Evolutionary conservation across 2,329 filamentous ascomycete species (phyloP).

Genomic region (Metarhizium sp.): DNA sequence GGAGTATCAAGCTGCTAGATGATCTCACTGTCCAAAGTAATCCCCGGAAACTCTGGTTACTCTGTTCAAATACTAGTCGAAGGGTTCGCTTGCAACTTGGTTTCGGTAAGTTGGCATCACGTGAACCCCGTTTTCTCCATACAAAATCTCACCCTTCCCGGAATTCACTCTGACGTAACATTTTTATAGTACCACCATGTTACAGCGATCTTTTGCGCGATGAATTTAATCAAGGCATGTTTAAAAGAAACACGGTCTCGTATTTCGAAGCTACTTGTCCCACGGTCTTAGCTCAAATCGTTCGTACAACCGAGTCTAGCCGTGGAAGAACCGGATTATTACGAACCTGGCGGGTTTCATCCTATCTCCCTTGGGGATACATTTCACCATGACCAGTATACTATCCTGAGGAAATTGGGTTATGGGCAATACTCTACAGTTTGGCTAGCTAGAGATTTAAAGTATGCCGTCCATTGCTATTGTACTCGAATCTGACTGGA

Average conservation of each 20-base stretch:
- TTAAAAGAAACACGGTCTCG: background rate
- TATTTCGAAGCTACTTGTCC: background rate
- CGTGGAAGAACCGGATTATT: background rate
- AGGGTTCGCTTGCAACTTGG: too few relatives aligned
- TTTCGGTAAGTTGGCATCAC: too few relatives aligned
- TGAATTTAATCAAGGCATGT: background rate
- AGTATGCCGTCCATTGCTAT: conserved; percentile 1
- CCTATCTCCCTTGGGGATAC: conserved; percentile 1
- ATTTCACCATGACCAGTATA: conserved; percentile 16
- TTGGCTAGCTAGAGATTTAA: conserved; percentile 12
- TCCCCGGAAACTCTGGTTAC: too few relatives aligned
- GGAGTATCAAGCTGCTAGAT: too few relatives aligned
- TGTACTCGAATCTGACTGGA: background rate
- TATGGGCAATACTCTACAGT: conserved; percentile 14
- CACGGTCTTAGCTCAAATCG: background rate
- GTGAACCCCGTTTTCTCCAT: too few relatives aligned
- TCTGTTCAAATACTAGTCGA: too few relatives aligned
- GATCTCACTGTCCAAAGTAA: too few relatives aligned
- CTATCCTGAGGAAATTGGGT: conserved; percentile 14
- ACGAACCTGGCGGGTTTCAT: conserved; percentile 1
- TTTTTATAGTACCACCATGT: too few relatives aligned
- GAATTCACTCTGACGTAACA: too few relatives aligned
- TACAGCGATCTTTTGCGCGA: background rate
- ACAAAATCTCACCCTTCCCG: too few relatives aligned
- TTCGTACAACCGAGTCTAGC: background rate